Base-by-base conservation (phyloP, 2,329 filamentous ascomycete species). In the Arthrobotrys entomopaga region DNA sequence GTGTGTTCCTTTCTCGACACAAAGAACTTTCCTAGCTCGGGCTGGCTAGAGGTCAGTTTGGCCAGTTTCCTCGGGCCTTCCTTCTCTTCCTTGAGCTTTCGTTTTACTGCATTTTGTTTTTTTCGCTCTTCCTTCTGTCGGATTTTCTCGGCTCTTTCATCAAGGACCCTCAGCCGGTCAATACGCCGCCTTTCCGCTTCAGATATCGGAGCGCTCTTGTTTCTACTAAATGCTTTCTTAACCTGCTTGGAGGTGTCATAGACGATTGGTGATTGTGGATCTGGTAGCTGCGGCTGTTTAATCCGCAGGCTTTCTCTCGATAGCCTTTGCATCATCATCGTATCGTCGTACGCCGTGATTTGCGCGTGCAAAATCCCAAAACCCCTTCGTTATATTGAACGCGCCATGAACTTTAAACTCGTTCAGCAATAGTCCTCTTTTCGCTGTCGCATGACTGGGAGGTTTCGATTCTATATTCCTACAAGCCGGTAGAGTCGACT, bases 1-100 rank as follows among this genome's bases (percentile, higher is more conserved):
- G 56, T 24, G 16, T 57, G 48, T 49, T 60, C 61, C 40, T 73
- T 73, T 48, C 61, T 73, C 48, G 49, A 11, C 11, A 43, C 69
- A 46, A 74, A 74, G 63, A 74, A 74, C 34, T 74, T 74, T 38
- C 43, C 50, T 19, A 74, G 24, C 22, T 74, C 70, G 11, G 70
- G 70, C 16, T 74, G 70, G 43, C 70, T 74, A 13, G 63, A 67
- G n/a, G 70, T 74, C 38, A 74, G n/a, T 43, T 57, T 74, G 19
- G 26, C 56, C 26, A 74, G 40, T 19, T 67, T 74, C 52, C 57
- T 74, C 15, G 63, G 70, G 15, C 70, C 70, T 42, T 70, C 71
- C 49, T 75, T 75, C 15, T 70, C 71, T n/a, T 75, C 71, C 46
- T 70, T 75, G 10, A 59, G 46, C 48, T 75, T 75, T 22, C 71